phyloP scores from a whole-genome alignment of 2,329 filamentous ascomycete genomes.

The Atkinsonella hypoxylon region DNA sequence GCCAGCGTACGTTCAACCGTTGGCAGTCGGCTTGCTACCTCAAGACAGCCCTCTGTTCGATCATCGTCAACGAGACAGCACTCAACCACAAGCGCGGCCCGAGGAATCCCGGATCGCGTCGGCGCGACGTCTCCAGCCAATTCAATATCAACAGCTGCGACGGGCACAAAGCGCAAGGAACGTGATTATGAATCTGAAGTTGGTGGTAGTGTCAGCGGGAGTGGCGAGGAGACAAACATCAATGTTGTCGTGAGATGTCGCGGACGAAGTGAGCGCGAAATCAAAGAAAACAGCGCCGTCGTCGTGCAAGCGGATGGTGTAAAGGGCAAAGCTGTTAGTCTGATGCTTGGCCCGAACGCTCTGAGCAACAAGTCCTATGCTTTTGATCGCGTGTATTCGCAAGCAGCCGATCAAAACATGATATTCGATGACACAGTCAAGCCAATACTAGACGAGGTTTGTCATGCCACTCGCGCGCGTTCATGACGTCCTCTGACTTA shows the following conservation, averaged over 20 bases:
- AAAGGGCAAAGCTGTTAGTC: conserved; percentile 69
- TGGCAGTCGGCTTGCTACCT: conserved; percentile 3
- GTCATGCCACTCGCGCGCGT: conserved; percentile 12
- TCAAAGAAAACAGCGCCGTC: conserved; percentile 87
- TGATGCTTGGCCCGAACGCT: conserved; percentile 87
- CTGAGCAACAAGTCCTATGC: conserved; percentile 92
- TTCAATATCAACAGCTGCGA: conserved; percentile 41
- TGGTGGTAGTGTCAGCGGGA: conserved; percentile 2
- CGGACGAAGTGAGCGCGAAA: conserved; percentile 83
- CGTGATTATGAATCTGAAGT: conserved; percentile 62
- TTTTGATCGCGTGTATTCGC: conserved; percentile 95
- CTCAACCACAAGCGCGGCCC: not conserved
- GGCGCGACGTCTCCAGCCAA: conserved; percentile 45
- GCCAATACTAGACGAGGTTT: conserved; percentile 83
- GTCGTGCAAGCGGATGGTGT: conserved; percentile 82
- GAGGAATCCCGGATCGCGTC: conserved; percentile 5
- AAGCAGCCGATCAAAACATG: conserved; percentile 85
- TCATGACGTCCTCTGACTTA: not conserved
- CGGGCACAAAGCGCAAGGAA: conserved; percentile 72
- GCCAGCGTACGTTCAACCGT: not conserved
- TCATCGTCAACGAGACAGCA: conserved; percentile 5
- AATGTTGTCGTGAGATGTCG: conserved; percentile 93
- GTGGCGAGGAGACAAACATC: conserved; percentile 82
- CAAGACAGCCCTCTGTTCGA: conserved; percentile 2
- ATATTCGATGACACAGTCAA: conserved; percentile 92